Conservation (phyloP, 129 eudicot species). For the Pittosporum tobira region DNA sequence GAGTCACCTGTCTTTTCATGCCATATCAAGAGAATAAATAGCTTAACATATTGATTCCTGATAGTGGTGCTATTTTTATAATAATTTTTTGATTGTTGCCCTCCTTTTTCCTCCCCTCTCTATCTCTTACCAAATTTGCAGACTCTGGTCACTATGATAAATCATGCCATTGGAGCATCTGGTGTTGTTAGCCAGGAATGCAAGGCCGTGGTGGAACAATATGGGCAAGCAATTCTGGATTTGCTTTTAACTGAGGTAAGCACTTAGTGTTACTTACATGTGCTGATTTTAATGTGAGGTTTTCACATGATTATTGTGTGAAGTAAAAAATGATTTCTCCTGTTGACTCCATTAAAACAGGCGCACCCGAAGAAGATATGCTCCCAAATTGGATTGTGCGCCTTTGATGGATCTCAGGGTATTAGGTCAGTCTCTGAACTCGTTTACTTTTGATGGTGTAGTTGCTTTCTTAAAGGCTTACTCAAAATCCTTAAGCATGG, state of each 20-base stretch:
- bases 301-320: background rate
- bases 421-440: slow-evolving; percentile 21
- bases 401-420: slow-evolving; percentile 41
- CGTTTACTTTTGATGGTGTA: background rate
- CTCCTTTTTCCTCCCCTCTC: no score
- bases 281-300: background rate
- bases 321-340: background rate
- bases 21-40: no score
- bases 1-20: no score
- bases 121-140: background rate
- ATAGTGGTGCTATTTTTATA: no score
- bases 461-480: background rate
- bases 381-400: slow-evolving; percentile 45
- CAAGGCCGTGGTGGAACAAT: slow-evolving; percentile 35
- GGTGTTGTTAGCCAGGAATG: slow-evolving; percentile 42
- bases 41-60: no score
- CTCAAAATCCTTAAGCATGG: background rate
- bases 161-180: slow-evolving; percentile 43
- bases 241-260: slow-evolving; percentile 17
- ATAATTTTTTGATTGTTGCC: background rate
- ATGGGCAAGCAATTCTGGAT: slow-evolving; percentile 37
- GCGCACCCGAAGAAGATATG: slow-evolving; percentile 37
- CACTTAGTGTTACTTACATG: background rate
- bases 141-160: slow-evolving; percentile 31
- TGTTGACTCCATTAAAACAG: slow-evolving; percentile 14